phyloP scores from a whole-genome alignment of 768 basidiomycete genomes.

The Hortiboletus campestris region DNA sequence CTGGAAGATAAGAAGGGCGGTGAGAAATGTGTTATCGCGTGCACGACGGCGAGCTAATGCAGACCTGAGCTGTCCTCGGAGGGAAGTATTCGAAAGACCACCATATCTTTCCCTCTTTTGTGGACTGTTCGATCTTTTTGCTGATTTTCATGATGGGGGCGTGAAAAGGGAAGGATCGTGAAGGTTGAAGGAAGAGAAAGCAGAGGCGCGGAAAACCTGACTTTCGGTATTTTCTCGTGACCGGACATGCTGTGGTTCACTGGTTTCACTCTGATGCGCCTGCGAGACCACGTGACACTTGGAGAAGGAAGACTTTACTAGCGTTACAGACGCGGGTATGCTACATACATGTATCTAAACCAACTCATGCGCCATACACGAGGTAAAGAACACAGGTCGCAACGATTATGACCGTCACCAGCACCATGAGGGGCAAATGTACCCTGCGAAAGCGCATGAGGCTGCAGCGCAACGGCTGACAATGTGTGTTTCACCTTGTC shows the following conservation, averaged over 20 bases:
- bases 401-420: slow-evolving; percentile 48
- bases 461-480: background rate
- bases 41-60: slow-evolving; percentile 8
- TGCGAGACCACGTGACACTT: slow-evolving; percentile 20
- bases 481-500: slow-evolving; percentile 45
- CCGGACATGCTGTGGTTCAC: background rate
- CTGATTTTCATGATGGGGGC: slow-evolving; percentile 79
- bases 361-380: slow-evolving; percentile 26
- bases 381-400: slow-evolving; percentile 52
- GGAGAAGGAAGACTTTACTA: background rate
- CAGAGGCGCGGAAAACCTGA: background rate
- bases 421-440: slow-evolving; percentile 51
- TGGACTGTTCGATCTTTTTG: slow-evolving; percentile 85
- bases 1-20: background rate
- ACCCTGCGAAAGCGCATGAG: slow-evolving; percentile 34
- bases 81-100: slow-evolving; percentile 99
- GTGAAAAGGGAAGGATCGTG: slow-evolving; percentile 26
- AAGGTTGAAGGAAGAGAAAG: slow-evolving; percentile 5
- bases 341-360: background rate
- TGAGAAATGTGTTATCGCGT: background rate
- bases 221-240: slow-evolving; percentile 27
- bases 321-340: background rate
- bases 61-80: slow-evolving; percentile 88
- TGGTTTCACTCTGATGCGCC: slow-evolving; percentile 2
- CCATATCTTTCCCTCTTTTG: slow-evolving; percentile 85